Conservation (phyloP, 1,284 basidiomycete species). For the Somion occarium region DNA sequence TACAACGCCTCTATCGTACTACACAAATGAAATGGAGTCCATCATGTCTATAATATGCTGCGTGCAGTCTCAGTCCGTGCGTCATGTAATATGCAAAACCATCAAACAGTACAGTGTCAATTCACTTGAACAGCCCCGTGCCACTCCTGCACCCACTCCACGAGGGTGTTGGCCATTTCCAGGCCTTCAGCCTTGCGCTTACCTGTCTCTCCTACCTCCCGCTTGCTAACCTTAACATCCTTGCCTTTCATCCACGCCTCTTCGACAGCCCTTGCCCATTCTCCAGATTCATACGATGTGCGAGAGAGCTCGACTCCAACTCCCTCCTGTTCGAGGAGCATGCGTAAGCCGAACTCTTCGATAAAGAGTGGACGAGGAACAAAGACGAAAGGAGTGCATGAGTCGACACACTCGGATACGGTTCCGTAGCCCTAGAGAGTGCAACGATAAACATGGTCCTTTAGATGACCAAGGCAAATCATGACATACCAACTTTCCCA, state of each 20-base stretch:
- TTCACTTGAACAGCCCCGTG: too few relatives aligned
- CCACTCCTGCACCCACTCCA: slow-evolving; percentile 46
- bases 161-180: slow-evolving; percentile 44
- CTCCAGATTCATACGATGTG: slow-evolving; percentile 59
- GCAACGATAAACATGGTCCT: neutral
- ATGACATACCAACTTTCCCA: slow-evolving; percentile 63
- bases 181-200: slow-evolving; percentile 38
- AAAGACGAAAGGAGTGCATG: slow-evolving; percentile 69
- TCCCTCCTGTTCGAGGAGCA: slow-evolving; percentile 55
- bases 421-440: slow-evolving; percentile 58
- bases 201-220: slow-evolving; percentile 35
- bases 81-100: too few relatives aligned
- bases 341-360: slow-evolving; percentile 70
- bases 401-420: slow-evolving; percentile 67
- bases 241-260: slow-evolving; percentile 49
- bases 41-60: too few relatives aligned
- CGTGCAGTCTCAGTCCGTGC: too few relatives aligned
- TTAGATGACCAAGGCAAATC: neutral
- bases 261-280: slow-evolving; percentile 57
- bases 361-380: slow-evolving; percentile 74
- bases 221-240: slow-evolving; percentile 37
- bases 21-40: too few relatives aligned
- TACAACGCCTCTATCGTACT: too few relatives aligned
- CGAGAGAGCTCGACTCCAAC: slow-evolving; percentile 63
- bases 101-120: too few relatives aligned